Conservation (phyloP, 345 rosid species). For the Turritis glabra region DNA sequence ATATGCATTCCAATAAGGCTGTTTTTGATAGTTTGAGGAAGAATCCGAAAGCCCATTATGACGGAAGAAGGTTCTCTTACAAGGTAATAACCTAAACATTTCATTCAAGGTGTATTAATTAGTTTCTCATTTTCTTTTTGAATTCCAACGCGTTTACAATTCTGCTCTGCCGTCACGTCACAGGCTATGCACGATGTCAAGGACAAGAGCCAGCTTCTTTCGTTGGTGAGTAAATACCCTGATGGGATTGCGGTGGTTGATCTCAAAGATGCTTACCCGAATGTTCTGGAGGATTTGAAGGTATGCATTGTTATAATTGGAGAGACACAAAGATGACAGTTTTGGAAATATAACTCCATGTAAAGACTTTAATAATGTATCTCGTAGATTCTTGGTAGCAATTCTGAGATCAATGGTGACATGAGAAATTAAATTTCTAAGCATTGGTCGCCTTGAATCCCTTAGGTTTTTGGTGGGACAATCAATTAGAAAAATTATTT, state of each 20-base stretch:
- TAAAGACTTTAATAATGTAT: background rate
- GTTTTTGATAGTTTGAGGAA: slow-evolving; percentile 81
- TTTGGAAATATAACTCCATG: background rate
- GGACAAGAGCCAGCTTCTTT: slow-evolving; percentile 64
- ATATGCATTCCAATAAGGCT: slow-evolving; percentile 66
- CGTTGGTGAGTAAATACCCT: slow-evolving; percentile 54
- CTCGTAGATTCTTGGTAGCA: background rate
- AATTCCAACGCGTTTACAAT: slow-evolving; percentile 21
- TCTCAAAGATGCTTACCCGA: slow-evolving; percentile 86
- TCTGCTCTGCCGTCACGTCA: background rate
- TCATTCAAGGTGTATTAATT: background rate
- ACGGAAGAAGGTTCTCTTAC: slow-evolving; percentile 81
- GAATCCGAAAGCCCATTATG: slow-evolving; percentile 71
- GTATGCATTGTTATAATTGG: slow-evolving; percentile 39
- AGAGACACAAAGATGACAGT: background rate
- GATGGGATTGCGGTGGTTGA: slow-evolving; percentile 75
- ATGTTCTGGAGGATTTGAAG: slow-evolving; percentile 81
- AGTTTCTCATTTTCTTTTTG: background rate
- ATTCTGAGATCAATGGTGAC: background rate
- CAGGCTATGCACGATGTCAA: slow-evolving; percentile 78
- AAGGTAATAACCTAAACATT: slow-evolving; percentile 58
- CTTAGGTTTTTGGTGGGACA: background rate
- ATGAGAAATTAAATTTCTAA: background rate
- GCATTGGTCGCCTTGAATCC: background rate
- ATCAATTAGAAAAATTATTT: background rate